Percentiles rank a stretch among this genome's conserved stretches.
phyloP scores from a whole-genome alignment of 371 early-diverging fungal species.

The Saksenaea vasiformis region DNA sequence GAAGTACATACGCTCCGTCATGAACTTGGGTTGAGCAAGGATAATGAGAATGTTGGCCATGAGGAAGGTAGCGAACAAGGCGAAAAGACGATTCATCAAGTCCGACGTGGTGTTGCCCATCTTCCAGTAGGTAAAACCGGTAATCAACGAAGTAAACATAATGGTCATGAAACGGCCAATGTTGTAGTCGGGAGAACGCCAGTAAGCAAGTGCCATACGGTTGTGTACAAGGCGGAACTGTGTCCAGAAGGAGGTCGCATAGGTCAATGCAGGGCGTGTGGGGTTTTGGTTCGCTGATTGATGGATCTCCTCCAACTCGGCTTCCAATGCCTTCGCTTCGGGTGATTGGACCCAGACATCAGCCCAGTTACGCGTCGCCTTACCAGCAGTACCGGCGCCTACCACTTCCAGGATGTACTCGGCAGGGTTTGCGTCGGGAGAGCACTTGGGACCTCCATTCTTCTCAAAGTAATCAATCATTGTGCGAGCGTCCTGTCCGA shows the following conservation, averaged over 20 bases:
- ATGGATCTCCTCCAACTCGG: conserved; percentile 28
- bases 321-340: conserved; percentile 27
- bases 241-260: conserved; percentile 32
- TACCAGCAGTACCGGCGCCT: conserved; percentile 51
- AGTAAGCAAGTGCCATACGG: conserved; percentile 56
- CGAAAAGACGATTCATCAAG: conserved; percentile 65
- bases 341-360: conserved; percentile 48
- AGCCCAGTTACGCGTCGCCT: conserved; percentile 52
- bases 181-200: conserved; percentile 63
- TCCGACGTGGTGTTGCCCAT: conserved; percentile 48
- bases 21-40: conserved; percentile 65
- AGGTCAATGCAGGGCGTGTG: conserved; percentile 19
- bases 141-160: conserved; percentile 41
- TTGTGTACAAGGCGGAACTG: conserved; percentile 45
- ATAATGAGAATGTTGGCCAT: conserved; percentile 64
- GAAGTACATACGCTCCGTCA: conserved; percentile 64
- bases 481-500: conserved; percentile 54
- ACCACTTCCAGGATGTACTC: conserved; percentile 67
- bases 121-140: conserved; percentile 63
- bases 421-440: conserved; percentile 64
- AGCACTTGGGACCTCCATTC: conserved; percentile 57
- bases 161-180: conserved; percentile 49
- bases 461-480: conserved; percentile 64
- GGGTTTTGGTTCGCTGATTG: conserved; percentile 12
- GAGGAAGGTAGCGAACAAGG: conserved; percentile 64